Evolutionary conservation across 148 eudicot species (phyloP), one percentile per base, ranked within the genome.

Genomic region (Rhododendron griersonianum): DNA sequence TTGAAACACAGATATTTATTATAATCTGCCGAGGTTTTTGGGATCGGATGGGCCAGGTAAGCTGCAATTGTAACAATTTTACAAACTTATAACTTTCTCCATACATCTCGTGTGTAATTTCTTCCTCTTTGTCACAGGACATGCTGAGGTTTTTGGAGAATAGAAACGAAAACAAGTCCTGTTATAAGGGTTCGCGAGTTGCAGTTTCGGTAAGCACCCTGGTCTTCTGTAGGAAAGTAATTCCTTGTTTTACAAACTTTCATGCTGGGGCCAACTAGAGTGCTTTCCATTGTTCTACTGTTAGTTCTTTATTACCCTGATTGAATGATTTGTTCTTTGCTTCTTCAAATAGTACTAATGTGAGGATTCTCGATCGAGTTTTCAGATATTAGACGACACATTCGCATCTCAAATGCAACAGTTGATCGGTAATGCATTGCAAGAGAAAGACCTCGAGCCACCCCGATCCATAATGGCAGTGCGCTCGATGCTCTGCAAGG

Each of bases 21-120:
- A 82, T 88, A 18, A 81, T 94, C 78, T 91, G 91, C 81, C 92
- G 95, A 87, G 95, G 93, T 83, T 90, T 93, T 89, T 95, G 98
- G 98, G 98, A 95, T 89, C 91, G 91, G 76, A 90, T 94, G 93
- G 98, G 98, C 63, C 94, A 91, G 91, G 91, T 91, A 37, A 3
- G 74, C 73, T 63, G 44, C 80, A 87, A 18, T 13, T 18, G n/a
- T 11, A 30, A 77, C 61, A 8, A 6, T 25, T 47, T 83, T 37
- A n/a, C 18, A 30, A 63, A 67, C 55, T 55, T 39, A 51, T 78
- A 10, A 8, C 53, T 77, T 18, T 21, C 44, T 14, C 16, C 25
- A 8, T 73, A 8, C 80, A 71, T 18, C 39, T 65, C 18, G 7
- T n/a, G 28, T 47, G 18, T 53, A 39, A 18, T 7, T 50, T 21